phyloP scores from a whole-genome alignment of 2,329 filamentous ascomycete genomes.

The Geosmithia putterillii region DNA sequence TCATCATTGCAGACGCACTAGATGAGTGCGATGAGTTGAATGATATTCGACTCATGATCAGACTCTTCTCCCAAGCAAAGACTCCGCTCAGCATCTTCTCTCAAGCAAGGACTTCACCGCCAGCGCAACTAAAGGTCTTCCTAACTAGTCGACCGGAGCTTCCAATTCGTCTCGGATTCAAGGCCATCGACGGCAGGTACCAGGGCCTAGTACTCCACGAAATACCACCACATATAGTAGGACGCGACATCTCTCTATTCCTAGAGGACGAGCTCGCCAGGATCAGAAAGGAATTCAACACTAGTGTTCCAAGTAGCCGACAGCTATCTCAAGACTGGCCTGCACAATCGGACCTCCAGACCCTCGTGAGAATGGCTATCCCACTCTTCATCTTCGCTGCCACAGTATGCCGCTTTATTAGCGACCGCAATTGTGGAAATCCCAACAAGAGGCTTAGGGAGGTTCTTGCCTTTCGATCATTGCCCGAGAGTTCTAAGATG shows the following conservation, averaged over 20 bases:
- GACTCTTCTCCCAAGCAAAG: too few species aligned
- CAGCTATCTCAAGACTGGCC: constrained; percentile 5
- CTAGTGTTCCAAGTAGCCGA: constrained; percentile 1
- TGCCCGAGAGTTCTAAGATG: constrained; percentile 1
- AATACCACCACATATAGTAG: constrained; percentile 12
- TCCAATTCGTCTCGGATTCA: constrained; percentile 20
- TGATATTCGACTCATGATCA: not conserved
- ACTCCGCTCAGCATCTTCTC: constrained; percentile 4
- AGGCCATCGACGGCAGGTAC: constrained; percentile 14
- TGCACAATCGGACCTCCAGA: not conserved
- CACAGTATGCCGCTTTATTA: constrained; percentile 10
- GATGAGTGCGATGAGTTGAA: not conserved
- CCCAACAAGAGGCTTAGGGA: constrained; percentile 8
- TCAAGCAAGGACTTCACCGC: not conserved
- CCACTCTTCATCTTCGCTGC: constrained; percentile 19
- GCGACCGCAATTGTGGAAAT: constrained; percentile 2
- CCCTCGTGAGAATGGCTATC: constrained; percentile 12
- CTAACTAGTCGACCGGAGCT: constrained; percentile 25
- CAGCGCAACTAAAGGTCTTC: constrained; percentile 15
- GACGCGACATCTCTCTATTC: constrained; percentile 20
- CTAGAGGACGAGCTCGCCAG: constrained; percentile 13
- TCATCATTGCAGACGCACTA: constrained; percentile 1
- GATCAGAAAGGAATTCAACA: constrained; percentile 9
- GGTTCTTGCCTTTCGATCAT: constrained; percentile 8
- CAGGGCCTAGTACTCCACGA: constrained; percentile 21